A percentile compares a stretch with the other conserved stretches of the same genome.
Conservation (phyloP, 1,284 basidiomycete genomes). For the Malassezia globosa region DNA sequence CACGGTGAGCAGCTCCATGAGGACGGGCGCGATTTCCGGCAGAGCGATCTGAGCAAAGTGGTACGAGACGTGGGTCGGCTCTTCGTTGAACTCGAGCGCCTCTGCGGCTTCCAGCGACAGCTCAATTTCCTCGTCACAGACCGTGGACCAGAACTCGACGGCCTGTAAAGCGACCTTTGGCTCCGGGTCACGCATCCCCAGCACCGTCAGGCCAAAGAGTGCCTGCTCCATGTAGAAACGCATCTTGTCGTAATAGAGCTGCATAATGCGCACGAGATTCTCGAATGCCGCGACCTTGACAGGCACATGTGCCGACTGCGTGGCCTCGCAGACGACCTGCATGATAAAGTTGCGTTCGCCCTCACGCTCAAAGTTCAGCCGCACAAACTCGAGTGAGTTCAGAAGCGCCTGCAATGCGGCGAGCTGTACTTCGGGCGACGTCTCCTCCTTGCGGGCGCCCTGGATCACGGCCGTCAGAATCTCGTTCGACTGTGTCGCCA, state of each 20-base stretch:
- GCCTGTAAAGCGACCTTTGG: slow-evolving; percentile 88
- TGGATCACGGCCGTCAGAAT: slow-evolving; percentile 97
- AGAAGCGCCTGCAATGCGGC: slow-evolving; percentile 84
- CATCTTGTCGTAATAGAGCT: slow-evolving; percentile 98
- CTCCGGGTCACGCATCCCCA: slow-evolving; percentile 90
- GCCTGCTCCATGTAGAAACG: slow-evolving; percentile 98
- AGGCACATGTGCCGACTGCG: slow-evolving; percentile 72
- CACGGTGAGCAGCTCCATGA: slow-evolving; percentile 73
- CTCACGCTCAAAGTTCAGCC: slow-evolving; percentile 76
- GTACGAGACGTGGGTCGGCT: slow-evolving; percentile 74
- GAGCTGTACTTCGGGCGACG: slow-evolving; percentile 73
- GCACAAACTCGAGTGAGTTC: slow-evolving; percentile 94
- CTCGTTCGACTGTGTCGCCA: slow-evolving; percentile 82
- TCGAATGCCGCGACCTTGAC: slow-evolving; percentile 57
- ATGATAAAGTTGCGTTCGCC: slow-evolving; percentile 99
- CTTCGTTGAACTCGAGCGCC: slow-evolving; percentile 81
- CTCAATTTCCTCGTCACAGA: slow-evolving; percentile 94
- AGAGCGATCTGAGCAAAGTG: slow-evolving; percentile 89
- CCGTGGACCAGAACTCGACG: slow-evolving; percentile 98
- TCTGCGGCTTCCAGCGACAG: slow-evolving; percentile 83
- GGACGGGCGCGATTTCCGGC: slow-evolving; percentile 83
- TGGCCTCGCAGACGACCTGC: slow-evolving; percentile 99
- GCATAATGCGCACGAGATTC: slow-evolving; percentile 92
- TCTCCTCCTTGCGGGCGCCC: slow-evolving; percentile 90
- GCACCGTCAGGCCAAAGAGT: slow-evolving; percentile 89